Evolutionary conservation across 2,329 filamentous ascomycete species (phyloP).

Genomic region (Beauveria scarabaeidicola): DNA sequence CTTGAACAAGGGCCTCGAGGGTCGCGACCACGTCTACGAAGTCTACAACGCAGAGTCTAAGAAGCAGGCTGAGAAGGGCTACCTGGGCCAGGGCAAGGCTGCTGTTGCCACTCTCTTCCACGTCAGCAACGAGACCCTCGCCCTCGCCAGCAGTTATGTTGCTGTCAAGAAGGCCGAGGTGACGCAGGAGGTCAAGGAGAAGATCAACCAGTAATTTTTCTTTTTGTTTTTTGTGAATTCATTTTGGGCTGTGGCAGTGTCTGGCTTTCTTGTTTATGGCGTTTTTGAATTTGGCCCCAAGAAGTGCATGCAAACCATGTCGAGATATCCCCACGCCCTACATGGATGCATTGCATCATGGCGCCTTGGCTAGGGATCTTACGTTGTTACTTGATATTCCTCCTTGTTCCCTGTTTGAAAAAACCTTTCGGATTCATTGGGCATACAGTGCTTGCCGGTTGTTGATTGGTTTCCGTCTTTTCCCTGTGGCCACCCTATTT

Average conservation of each 20-base stretch:
- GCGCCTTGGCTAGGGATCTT: not conserved
- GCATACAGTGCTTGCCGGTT: slow-evolving; percentile 10
- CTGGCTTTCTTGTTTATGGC: not conserved
- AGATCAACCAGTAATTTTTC: slow-evolving; percentile 33
- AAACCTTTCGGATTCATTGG: not conserved
- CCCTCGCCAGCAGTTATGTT: slow-evolving; percentile 51
- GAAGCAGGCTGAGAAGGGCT: slow-evolving; percentile 54
- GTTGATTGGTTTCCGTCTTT: slow-evolving; percentile 10
- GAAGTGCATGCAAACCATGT: not conserved
- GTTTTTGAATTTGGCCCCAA: slow-evolving; percentile 4
- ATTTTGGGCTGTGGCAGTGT: not conserved
- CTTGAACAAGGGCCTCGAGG: slow-evolving; percentile 50
- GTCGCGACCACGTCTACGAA: slow-evolving; percentile 51
- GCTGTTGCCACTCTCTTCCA: slow-evolving; percentile 58
- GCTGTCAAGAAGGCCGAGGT: slow-evolving; percentile 54
- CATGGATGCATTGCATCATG: slow-evolving; percentile 1
- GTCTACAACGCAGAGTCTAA: slow-evolving; percentile 52
- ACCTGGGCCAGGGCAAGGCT: slow-evolving; percentile 63
- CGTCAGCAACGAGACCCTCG: slow-evolving; percentile 55
- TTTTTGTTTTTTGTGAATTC: not conserved
- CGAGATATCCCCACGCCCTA: not conserved
- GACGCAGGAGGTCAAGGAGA: slow-evolving; percentile 46
- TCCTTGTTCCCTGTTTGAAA: not conserved
- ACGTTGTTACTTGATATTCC: not conserved
- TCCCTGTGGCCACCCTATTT: not conserved